A percentile compares a stretch with the other conserved stretches of the same genome.
phyloP scores from a whole-genome alignment of 495 filamentous ascomycete genomes.

The Pseudoneurospora amorphoporcata region DNA sequence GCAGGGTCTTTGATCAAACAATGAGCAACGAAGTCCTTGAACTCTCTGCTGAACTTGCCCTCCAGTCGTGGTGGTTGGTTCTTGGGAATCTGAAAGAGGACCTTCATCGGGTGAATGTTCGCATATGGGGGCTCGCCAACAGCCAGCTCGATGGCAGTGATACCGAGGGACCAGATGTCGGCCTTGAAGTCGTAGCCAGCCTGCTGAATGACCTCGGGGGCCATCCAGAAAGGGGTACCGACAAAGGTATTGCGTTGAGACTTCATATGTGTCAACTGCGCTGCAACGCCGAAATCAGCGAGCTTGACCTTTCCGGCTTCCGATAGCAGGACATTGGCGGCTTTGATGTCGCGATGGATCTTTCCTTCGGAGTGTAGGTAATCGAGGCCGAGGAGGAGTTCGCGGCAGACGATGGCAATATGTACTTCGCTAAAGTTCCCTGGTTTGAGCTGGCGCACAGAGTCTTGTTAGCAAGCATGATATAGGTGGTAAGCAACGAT shows the following conservation, averaged over 20 bases:
- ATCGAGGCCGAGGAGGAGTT: conserved; percentile 80
- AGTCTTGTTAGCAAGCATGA: conserved; percentile 14
- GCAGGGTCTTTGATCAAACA: conserved; percentile 89
- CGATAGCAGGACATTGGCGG: conserved; percentile 82
- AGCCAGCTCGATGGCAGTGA: conserved; percentile 90
- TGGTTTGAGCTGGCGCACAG: conserved; percentile 66
- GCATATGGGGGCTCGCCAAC: conserved; percentile 89
- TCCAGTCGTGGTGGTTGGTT: conserved; percentile 76
- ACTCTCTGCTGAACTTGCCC: conserved; percentile 77
- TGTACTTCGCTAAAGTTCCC: conserved; percentile 81
- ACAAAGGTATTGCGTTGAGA: conserved; percentile 97
- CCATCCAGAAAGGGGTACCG: conserved; percentile 99
- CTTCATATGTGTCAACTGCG: conserved; percentile 94
- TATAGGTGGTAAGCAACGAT: not conserved
- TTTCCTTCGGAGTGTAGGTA: conserved; percentile 94
- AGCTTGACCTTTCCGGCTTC: conserved; percentile 89
- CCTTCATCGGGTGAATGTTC: conserved; percentile 93
- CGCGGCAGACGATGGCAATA: conserved; percentile 88
- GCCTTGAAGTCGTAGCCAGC: conserved; percentile 95
- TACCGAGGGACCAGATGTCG: conserved; percentile 95
- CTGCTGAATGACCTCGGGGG: conserved; percentile 95
- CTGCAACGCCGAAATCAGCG: conserved; percentile 95
- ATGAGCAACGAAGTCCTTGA: conserved; percentile 85
- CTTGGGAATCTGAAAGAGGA: conserved; percentile 95
- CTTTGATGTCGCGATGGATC: conserved; percentile 95